phyloP scores from a whole-genome alignment of 2,329 filamentous ascomycete species.

The Amesomyces nigricolor region DNA sequence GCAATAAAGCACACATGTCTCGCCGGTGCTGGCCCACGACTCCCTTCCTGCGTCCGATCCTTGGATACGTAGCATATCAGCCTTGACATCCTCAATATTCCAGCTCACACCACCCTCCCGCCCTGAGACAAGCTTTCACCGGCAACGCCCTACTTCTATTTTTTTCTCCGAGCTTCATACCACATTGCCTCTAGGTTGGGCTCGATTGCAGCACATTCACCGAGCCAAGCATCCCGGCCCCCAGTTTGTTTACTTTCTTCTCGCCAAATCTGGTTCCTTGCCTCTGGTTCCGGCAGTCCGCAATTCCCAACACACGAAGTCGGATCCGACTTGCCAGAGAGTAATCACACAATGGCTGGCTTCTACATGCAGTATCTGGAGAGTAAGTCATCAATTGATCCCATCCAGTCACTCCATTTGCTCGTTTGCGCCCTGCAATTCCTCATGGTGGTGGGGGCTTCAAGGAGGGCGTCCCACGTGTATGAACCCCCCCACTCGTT shows the following conservation, averaged over 20 bases:
- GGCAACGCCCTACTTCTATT: slow-evolving; percentile 23
- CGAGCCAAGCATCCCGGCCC: slow-evolving; percentile 32
- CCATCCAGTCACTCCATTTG: background rate
- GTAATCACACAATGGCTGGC: slow-evolving; percentile 48
- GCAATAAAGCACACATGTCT: slow-evolving; percentile 63
- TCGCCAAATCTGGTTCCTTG: slow-evolving; percentile 22
- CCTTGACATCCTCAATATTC: slow-evolving; percentile 39
- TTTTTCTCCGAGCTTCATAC: slow-evolving; percentile 21
- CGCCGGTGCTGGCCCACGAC: slow-evolving; percentile 49
- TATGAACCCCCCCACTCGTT: slow-evolving; percentile 28
- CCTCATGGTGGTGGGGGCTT: background rate
- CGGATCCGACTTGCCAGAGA: slow-evolving; percentile 24
- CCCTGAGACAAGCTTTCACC: slow-evolving; percentile 35
- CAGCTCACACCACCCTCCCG: slow-evolving; percentile 32
- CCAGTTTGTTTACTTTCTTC: slow-evolving; percentile 27
- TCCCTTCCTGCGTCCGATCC: slow-evolving; percentile 41
- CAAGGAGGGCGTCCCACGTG: slow-evolving; percentile 23
- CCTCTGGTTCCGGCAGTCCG: slow-evolving; percentile 15
- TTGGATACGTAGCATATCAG: slow-evolving; percentile 42
- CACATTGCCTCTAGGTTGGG: slow-evolving; percentile 43
- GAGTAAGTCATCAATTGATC: slow-evolving; percentile 52
- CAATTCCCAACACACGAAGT: slow-evolving; percentile 12
- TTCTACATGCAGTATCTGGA: slow-evolving; percentile 70
- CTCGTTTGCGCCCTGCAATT: background rate
- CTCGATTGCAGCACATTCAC: slow-evolving; percentile 47